Percentiles rank a stretch among this genome's conserved stretches.
Evolutionary conservation across 768 basidiomycete species (phyloP).

Genomic region (Solioccasus polychromus): DNA sequence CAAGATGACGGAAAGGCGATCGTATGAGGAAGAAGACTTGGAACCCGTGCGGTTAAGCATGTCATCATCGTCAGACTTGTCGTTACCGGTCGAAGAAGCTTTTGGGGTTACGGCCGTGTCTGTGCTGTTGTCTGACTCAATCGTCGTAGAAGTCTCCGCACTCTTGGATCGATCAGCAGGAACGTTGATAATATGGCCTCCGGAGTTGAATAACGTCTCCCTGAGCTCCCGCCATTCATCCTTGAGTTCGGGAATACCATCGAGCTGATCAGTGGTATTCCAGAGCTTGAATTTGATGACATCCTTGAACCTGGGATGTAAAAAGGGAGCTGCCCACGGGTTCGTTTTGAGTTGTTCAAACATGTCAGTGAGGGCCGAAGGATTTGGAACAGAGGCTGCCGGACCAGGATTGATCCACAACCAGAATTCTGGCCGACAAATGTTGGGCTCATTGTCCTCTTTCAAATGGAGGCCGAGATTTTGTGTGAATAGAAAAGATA

Average conservation of each 20-base stretch:
- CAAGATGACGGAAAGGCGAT: constrained; percentile 87
- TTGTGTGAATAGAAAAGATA: constrained; percentile 96
- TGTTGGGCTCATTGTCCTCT: constrained; percentile 35
- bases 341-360: constrained; percentile 75
- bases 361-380: constrained; percentile 79
- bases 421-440: constrained; percentile 93
- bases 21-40: constrained; percentile 83
- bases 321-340: constrained; percentile 94
- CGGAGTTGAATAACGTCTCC: constrained; percentile 84
- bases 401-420: constrained; percentile 99
- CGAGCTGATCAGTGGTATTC: constrained; percentile 98
- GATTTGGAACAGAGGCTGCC: constrained; percentile 85
- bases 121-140: constrained; percentile 24
- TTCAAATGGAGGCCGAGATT: constrained; percentile 80
- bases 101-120: constrained; percentile 15
- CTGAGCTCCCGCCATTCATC: constrained; percentile 82
- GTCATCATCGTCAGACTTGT: constrained; percentile 43
- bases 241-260: constrained; percentile 84
- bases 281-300: constrained; percentile 94
- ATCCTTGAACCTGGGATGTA: constrained; percentile 89
- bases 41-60: constrained; percentile 85
- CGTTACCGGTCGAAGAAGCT: constrained; percentile 20
- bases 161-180: constrained; percentile 42
- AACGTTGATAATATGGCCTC: constrained; percentile 70
- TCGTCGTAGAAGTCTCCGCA: constrained; percentile 17